These are phyloP conservation scores for Leccinellum luteum DNA, from an alignment of 768 basidiomycete species.

Conservation along the genomic window DNA sequence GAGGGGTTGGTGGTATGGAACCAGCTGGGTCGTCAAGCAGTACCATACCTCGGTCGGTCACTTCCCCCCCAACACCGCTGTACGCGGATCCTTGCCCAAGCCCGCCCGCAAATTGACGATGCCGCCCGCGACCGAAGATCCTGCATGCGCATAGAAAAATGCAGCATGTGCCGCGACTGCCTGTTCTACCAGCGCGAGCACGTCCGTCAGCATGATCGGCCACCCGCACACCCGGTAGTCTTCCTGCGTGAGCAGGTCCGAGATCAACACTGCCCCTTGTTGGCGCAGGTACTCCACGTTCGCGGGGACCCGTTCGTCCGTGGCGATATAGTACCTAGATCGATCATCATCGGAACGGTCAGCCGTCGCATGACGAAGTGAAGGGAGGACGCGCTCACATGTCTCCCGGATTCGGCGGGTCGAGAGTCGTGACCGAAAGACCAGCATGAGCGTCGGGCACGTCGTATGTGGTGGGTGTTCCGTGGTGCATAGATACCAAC, in stretches of 20 bases:
- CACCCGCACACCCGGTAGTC: constrained; percentile 41
- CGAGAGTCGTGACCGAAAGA: neutral
- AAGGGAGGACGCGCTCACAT: neutral
- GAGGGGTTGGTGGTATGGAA: too few relatives aligned
- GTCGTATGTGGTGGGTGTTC: neutral
- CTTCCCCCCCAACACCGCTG: constrained; percentile 29
- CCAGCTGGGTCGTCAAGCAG: too few relatives aligned
- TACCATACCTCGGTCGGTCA: neutral
- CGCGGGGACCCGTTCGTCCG: constrained; percentile 39
- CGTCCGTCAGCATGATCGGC: constrained; percentile 42
- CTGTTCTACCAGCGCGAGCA: constrained; percentile 44
- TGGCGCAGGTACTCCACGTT: constrained; percentile 32
- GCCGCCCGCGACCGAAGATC: constrained; percentile 39
- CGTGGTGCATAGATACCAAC: neutral
- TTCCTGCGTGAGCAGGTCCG: constrained; percentile 42
- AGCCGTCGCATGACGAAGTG: neutral
- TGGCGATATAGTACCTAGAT: constrained; percentile 35
- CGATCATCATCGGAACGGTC: too few relatives aligned
- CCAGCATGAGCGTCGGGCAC: neutral
- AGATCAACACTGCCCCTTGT: constrained; percentile 39
- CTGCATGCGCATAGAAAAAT: constrained; percentile 42
- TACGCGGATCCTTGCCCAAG: constrained; percentile 38
- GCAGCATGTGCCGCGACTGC: constrained; percentile 32
- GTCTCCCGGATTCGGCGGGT: neutral
- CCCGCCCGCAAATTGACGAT: constrained; percentile 41